Evolutionary conservation across 2,329 filamentous ascomycete genomes (phyloP).

Genomic region (Diplodia scrobiculata): DNA sequence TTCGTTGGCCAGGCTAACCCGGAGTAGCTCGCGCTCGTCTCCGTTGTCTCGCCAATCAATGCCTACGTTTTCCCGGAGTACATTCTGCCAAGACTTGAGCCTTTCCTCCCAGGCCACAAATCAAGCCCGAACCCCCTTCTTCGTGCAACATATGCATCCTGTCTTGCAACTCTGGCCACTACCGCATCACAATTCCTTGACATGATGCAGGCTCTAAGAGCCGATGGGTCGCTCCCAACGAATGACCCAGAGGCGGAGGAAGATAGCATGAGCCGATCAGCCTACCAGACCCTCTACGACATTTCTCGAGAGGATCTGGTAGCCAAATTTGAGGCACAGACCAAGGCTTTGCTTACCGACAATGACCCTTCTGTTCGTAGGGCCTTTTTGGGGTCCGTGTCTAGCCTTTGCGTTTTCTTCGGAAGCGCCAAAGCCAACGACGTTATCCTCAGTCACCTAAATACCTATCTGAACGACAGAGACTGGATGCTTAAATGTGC

Average conservation of each 20-base stretch:
- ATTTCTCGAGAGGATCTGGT: constrained; percentile 80
- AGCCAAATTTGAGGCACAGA: constrained; percentile 81
- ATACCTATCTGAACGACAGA: constrained; percentile 93
- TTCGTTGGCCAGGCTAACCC: constrained; percentile 18
- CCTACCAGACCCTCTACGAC: constrained; percentile 83
- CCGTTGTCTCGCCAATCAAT: constrained; percentile 77
- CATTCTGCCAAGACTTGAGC: constrained; percentile 61
- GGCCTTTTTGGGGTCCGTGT: constrained; percentile 88
- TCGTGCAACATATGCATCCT: constrained; percentile 88
- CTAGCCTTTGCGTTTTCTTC: constrained; percentile 92
- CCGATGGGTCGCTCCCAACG: constrained; percentile 77
- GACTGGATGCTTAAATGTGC: constrained; percentile 97
- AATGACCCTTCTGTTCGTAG: constrained; percentile 80
- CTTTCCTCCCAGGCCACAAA: constrained; percentile 54
- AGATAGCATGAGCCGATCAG: constrained; percentile 65
- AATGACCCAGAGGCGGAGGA: constrained; percentile 79
- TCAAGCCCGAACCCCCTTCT: constrained; percentile 67
- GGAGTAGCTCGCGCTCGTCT: constrained; percentile 69
- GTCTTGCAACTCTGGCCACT: constrained; percentile 81
- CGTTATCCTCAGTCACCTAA: constrained; percentile 92
- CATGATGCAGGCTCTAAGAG: constrained; percentile 82
- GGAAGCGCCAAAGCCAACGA: constrained; percentile 90
- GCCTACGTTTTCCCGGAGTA: constrained; percentile 69
- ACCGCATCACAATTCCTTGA: constrained; percentile 85
- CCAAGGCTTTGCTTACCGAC: constrained; percentile 87